Conservation (phyloP, 2,329 filamentous ascomycete genomes). For the Colletotrichum spinosum region DNA sequence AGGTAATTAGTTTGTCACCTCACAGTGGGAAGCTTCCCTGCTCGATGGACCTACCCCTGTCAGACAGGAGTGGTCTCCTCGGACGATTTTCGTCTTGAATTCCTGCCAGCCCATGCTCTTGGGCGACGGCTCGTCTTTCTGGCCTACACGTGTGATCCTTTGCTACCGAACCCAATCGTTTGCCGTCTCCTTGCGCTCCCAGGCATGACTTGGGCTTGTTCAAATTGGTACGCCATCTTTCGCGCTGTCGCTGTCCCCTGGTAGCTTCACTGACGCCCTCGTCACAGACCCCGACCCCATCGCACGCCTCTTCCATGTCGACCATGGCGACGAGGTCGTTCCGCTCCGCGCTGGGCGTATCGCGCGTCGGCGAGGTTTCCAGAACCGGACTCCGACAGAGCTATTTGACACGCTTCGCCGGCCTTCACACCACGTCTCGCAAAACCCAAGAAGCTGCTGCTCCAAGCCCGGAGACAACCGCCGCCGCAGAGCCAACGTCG, state of each 20-base stretch:
- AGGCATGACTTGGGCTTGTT: too few species aligned
- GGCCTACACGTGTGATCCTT: too few species aligned
- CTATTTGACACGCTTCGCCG: background rate
- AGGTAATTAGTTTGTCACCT: background rate
- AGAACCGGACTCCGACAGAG: background rate
- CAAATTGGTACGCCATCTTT: too few species aligned
- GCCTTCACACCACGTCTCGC: slow-evolving; percentile 27
- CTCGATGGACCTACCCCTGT: too few species aligned
- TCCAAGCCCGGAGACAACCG: background rate
- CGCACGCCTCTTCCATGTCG: background rate
- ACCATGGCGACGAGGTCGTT: slow-evolving; percentile 15
- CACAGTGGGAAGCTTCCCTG: background rate
- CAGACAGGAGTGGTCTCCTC: background rate
- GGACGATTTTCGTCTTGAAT: background rate
- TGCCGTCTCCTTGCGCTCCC: too few species aligned
- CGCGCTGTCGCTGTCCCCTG: background rate
- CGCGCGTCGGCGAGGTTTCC: slow-evolving; percentile 1
- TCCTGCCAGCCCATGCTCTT: slow-evolving; percentile 10
- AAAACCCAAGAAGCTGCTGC: background rate
- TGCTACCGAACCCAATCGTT: too few species aligned
- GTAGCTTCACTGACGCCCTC: background rate
- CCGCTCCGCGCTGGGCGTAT: background rate
- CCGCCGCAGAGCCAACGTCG: slow-evolving; percentile 1
- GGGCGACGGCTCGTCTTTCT: background rate
- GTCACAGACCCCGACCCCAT: background rate